A percentile compares a stretch with the other conserved stretches of the same genome.
Evolutionary conservation across 352 stramenopile species (phyloP).

Genomic region (Globisporangium spiculum): DNA sequence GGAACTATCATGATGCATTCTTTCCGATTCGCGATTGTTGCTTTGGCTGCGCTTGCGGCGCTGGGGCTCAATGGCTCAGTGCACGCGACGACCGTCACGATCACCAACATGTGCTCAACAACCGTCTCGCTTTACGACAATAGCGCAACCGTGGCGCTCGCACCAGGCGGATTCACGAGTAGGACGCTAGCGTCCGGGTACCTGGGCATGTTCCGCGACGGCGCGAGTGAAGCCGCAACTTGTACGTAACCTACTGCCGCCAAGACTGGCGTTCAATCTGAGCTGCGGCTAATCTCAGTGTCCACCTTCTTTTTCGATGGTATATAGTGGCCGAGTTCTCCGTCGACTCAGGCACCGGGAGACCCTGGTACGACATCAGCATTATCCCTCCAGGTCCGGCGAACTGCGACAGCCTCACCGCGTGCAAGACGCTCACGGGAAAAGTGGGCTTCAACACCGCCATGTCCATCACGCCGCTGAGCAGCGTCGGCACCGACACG

Average conservation of each 20-base stretch:
- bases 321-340: slow-evolving; percentile 46
- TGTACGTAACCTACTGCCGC: slow-evolving; percentile 16
- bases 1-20: not conserved
- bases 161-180: slow-evolving; percentile 33
- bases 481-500: slow-evolving; percentile 35
- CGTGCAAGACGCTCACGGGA: slow-evolving; percentile 45
- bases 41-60: slow-evolving; percentile 1
- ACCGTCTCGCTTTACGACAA: slow-evolving; percentile 62
- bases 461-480: slow-evolving; percentile 48
- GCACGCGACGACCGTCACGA: slow-evolving; percentile 33
- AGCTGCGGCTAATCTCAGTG: no score
- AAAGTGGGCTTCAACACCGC: slow-evolving; percentile 62
- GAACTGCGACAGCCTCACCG: slow-evolving; percentile 37
- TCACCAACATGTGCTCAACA: slow-evolving; percentile 43
- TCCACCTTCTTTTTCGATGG: not conserved
- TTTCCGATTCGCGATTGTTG: not conserved
- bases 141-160: slow-evolving; percentile 34
- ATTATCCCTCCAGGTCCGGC: slow-evolving; percentile 46
- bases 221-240: slow-evolving; percentile 34
- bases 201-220: slow-evolving; percentile 60
- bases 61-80: not conserved
- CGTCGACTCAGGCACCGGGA: slow-evolving; percentile 31
- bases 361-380: slow-evolving; percentile 56
- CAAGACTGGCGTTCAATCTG: no score
- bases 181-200: slow-evolving; percentile 38